These are phyloP conservation scores for Tilletia horrida DNA, from an alignment of 1,284 basidiomycete species.

Conservation along the genomic window DNA sequence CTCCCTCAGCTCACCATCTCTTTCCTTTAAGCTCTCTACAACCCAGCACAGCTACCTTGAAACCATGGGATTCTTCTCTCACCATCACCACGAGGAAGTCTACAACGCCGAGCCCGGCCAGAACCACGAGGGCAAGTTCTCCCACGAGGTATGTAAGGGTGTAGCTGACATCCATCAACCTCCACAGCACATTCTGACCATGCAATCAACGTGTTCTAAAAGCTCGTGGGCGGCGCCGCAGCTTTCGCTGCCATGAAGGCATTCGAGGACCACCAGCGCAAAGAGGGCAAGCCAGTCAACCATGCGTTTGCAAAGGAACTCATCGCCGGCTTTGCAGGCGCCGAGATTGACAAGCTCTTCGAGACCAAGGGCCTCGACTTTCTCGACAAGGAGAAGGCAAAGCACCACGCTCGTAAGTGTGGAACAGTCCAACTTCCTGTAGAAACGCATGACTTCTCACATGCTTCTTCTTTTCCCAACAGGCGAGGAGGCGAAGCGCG, in stretches of 20 bases:
- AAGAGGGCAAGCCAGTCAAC: constrained; percentile 46
- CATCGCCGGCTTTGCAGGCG: constrained; percentile 55
- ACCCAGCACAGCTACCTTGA: no score
- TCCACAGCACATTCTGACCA: no score
- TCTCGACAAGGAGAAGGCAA: constrained; percentile 59
- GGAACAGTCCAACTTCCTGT: no score
- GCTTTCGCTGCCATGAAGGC: constrained; percentile 61
- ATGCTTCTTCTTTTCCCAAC: no score
- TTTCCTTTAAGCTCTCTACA: no score
- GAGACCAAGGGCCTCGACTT: constrained; percentile 59
- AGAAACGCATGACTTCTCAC: no score
- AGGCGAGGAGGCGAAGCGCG: constrained; percentile 36
- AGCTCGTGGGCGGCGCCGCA: constrained; percentile 15
- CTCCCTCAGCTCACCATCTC: no score
- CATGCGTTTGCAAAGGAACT: constrained; percentile 58
- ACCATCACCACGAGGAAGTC: constrained; percentile 15
- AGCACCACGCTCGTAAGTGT: constrained; percentile 54
- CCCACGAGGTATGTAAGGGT: constrained; percentile 69
- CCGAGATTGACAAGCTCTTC: constrained; percentile 48
- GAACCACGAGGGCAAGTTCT: constrained; percentile 51
- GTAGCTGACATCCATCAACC: no score
- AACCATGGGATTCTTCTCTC: not conserved
- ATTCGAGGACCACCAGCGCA: constrained; percentile 60
- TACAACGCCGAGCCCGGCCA: constrained; percentile 15
- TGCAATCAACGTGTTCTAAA: no score